Percentiles rank a stretch among this genome's conserved stretches.
phyloP scores from a whole-genome alignment of 228 moss, liverwort and hornwort genomes.

The Sphagnum fallax region DNA sequence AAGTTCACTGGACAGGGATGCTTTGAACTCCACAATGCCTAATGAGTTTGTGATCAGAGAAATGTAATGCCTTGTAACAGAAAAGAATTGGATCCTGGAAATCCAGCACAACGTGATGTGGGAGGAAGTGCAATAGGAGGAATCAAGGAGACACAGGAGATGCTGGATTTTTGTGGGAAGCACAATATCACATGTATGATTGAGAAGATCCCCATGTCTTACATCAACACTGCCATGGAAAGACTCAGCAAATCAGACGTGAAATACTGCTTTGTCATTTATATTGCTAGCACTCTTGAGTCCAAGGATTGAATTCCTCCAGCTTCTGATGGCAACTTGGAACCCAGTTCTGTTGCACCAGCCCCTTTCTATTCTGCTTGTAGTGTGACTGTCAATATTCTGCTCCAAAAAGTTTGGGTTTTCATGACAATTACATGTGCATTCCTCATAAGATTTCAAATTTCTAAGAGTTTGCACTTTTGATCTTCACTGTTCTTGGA shows the following conservation, averaged over 20 bases:
- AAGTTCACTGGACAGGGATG: not conserved
- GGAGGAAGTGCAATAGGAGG: constrained; percentile 2
- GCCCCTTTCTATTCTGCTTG: no score
- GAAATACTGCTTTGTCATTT: constrained; percentile 23
- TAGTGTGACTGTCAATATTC: no score
- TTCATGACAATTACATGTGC: no score
- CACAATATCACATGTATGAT: constrained; percentile 9
- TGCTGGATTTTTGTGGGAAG: constrained; percentile 22
- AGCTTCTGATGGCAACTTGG: not conserved
- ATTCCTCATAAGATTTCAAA: no score
- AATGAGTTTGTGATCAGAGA: not conserved
- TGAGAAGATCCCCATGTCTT: constrained; percentile 18
- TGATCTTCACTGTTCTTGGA: no score
- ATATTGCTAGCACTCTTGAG: constrained; percentile 10
- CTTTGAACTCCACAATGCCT: not conserved
- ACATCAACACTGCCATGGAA: constrained; percentile 17
- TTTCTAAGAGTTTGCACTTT: no score
- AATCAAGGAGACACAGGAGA: constrained; percentile 16
- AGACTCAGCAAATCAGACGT: constrained; percentile 14
- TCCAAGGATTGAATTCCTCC: constrained; percentile 4
- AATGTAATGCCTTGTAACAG: not conserved
- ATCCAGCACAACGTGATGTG: constrained; percentile 3
- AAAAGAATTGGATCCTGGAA: no score
- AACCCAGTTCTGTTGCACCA: no score
- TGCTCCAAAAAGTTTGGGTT: no score